phyloP scores from a whole-genome alignment of 1,284 basidiomycete species.

The Cutaneotrichosporon sp. region DNA sequence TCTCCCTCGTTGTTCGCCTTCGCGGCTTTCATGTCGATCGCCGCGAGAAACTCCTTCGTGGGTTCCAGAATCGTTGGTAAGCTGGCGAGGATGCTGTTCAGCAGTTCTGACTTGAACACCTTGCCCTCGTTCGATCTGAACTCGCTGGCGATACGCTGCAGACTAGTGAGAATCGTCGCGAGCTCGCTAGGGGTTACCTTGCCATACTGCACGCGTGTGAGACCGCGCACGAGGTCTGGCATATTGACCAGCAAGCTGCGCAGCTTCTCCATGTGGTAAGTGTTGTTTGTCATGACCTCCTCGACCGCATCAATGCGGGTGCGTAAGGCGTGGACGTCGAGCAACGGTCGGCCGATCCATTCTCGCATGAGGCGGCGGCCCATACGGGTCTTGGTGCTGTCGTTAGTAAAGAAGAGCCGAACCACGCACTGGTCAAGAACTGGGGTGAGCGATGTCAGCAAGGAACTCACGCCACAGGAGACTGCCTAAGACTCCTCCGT shows the following conservation, averaged over 20 bases:
- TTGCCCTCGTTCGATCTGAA: slow-evolving; percentile 61
- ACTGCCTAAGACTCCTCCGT: slow-evolving; percentile 70
- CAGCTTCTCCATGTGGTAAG: slow-evolving; percentile 61
- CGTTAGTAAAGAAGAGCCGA: neutral
- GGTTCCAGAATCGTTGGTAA: slow-evolving; percentile 66
- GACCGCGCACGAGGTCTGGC: slow-evolving; percentile 84
- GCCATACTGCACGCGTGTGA: slow-evolving; percentile 85
- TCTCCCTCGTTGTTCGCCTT: slow-evolving; percentile 66
- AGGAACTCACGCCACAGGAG: slow-evolving; percentile 64
- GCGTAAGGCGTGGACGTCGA: slow-evolving; percentile 67
- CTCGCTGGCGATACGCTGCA: slow-evolving; percentile 68
- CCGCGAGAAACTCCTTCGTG: slow-evolving; percentile 61
- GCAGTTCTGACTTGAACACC: slow-evolving; percentile 64
- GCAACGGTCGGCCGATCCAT: slow-evolving; percentile 85
- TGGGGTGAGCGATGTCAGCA: slow-evolving; percentile 21
- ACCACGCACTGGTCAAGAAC: slow-evolving; percentile 65
- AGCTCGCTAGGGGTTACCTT: slow-evolving; percentile 86
- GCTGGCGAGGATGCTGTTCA: slow-evolving; percentile 69
- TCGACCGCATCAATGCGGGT: slow-evolving; percentile 79
- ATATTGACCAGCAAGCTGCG: slow-evolving; percentile 69
- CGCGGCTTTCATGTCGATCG: slow-evolving; percentile 66
- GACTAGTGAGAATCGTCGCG: slow-evolving; percentile 69
- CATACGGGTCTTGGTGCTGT: slow-evolving; percentile 74
- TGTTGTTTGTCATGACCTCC: slow-evolving; percentile 66
- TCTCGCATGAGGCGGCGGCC: slow-evolving; percentile 76